These are phyloP conservation scores for Candida sonorensis DNA, from an alignment of 805 yeast genomes.

Conservation along the genomic window DNA sequence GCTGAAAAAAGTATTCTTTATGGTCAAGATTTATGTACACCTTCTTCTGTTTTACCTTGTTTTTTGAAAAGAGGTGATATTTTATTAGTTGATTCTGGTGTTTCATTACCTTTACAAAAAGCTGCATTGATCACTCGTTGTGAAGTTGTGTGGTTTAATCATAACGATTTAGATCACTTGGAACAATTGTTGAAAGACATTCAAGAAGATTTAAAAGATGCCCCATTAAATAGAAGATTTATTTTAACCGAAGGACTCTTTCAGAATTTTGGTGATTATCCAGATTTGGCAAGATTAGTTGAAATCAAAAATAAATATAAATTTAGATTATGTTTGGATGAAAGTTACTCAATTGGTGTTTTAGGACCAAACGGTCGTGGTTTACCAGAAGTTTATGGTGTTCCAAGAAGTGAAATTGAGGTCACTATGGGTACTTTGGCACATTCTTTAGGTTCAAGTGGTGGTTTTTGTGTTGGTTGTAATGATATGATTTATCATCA, in stretches of 20 bases:
- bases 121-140: conserved; percentile 85
- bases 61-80: conserved; percentile 94
- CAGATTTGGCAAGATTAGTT: conserved; percentile 59
- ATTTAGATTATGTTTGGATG: conserved; percentile 83
- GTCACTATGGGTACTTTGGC: conserved; percentile 87
- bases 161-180: conserved; percentile 81
- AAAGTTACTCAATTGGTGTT: conserved; percentile 78
- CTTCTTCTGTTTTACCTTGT: conserved; percentile 85
- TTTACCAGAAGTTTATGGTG: conserved; percentile 61
- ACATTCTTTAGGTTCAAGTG: conserved; percentile 72
- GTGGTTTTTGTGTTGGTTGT: conserved; percentile 91
- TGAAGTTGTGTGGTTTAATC: conserved; percentile 75
- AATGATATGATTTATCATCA: conserved; percentile 84
- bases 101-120: conserved; percentile 73
- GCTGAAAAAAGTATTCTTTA: conserved; percentile 76
- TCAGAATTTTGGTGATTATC: conserved; percentile 74
- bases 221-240: conserved; percentile 83
- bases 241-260: conserved; percentile 89
- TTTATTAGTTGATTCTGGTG: conserved; percentile 78
- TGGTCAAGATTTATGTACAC: conserved; percentile 87
- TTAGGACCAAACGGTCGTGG: conserved; percentile 86
- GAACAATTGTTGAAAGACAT: conserved; percentile 60
- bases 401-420: conserved; percentile 69
- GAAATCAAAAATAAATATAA: conserved; percentile 76
- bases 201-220: conserved; percentile 52